Evolutionary conservation across 1,284 basidiomycete genomes (phyloP).

Genomic region (Sanghuangporus weigelae): DNA sequence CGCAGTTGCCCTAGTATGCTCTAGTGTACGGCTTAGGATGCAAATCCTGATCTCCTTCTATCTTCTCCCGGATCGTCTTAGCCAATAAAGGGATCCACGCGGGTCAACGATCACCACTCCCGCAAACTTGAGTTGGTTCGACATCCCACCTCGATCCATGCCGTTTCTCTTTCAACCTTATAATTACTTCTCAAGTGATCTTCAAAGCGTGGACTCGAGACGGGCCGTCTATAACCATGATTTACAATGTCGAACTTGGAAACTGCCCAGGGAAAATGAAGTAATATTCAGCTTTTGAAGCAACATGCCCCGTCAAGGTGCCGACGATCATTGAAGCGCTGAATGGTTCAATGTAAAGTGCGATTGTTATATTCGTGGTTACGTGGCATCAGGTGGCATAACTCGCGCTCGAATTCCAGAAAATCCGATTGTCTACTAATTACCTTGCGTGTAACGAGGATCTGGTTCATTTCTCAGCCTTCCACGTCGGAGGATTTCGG

Average conservation of each 20-base stretch:
- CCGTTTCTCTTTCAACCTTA: not conserved
- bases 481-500: not conserved
- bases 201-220: not conserved
- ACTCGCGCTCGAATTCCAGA: not conserved
- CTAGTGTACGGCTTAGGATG: not conserved
- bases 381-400: not conserved
- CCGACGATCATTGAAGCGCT: not conserved
- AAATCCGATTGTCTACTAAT: not conserved
- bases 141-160: not conserved
- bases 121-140: not conserved
- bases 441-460: not conserved
- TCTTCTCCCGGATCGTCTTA: not conserved
- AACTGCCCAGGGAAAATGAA: not conserved
- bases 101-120: not conserved
- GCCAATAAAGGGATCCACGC: not conserved
- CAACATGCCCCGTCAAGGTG: not conserved
- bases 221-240: slow-evolving; percentile 1
- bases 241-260: not conserved
- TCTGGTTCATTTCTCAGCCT: not conserved
- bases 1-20: not conserved
- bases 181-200: not conserved
- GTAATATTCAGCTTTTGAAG: not conserved
- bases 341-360: not conserved
- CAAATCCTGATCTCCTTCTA: not conserved
- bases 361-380: not conserved